Evolutionary conservation across 371 early-diverging fungal genomes (phyloP).

Genomic region (Apophysomyces variabilis): DNA sequence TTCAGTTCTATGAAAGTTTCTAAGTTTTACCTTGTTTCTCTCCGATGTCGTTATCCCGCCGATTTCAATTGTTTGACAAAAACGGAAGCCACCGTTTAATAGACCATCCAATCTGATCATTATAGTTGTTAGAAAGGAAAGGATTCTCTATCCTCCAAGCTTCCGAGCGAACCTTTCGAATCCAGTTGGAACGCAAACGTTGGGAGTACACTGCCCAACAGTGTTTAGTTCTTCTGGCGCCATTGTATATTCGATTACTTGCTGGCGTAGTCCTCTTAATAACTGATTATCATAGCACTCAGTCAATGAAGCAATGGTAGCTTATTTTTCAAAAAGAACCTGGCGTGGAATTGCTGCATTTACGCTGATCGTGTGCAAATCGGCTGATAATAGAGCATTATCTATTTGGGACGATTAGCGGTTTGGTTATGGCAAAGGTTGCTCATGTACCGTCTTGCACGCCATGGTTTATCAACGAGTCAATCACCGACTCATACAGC

Average conservation of each 20-base stretch:
- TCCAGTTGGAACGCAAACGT: neutral
- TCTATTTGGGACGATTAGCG: neutral
- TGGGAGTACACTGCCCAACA: neutral
- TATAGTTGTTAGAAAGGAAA: neutral
- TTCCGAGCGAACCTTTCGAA: neutral
- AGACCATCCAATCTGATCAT: neutral
- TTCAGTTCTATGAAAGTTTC: neutral
- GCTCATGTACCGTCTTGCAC: neutral
- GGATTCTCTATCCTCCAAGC: neutral
- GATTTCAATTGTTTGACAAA: neutral
- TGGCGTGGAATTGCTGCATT: neutral
- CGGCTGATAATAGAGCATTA: neutral
- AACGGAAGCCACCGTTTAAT: neutral
- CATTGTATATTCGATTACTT: neutral
- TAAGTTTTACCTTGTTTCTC: neutral
- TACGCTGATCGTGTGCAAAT: neutral
- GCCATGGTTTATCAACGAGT: neutral
- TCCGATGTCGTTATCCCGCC: neutral
- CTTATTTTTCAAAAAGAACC: neutral
- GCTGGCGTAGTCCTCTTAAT: neutral
- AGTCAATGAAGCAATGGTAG: neutral
- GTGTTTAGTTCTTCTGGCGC: neutral
- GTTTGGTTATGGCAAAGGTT: constrained; percentile 19
- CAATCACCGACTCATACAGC: neutral
- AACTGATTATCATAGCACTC: neutral